A percentile compares a stretch with the other conserved stretches of the same genome.
Evolutionary conservation across 108 stramenopile genomes (phyloP).

Genomic region (Cyclotella baltica): DNA sequence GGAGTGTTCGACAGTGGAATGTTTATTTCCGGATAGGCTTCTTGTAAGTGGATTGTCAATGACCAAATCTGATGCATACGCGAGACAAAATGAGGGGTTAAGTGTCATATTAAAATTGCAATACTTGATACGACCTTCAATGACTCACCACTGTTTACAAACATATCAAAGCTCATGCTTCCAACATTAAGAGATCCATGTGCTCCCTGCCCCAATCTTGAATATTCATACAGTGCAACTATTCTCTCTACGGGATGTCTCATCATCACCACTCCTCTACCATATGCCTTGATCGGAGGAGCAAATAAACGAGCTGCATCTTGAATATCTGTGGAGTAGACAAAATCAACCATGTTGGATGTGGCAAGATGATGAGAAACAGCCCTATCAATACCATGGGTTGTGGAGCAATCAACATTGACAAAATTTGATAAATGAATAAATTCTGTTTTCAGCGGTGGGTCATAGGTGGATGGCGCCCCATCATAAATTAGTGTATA

Average conservation of each 20-base stretch:
- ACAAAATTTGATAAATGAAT: slow-evolving; percentile 19
- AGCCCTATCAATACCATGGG: slow-evolving; percentile 31
- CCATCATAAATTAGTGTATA: background rate
- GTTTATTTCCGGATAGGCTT: slow-evolving; percentile 28
- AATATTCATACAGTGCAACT: slow-evolving; percentile 32
- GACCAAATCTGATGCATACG: slow-evolving; percentile 32
- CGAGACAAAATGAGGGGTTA: background rate
- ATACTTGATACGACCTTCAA: background rate
- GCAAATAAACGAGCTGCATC: slow-evolving; percentile 39
- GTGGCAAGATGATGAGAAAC: slow-evolving; percentile 27
- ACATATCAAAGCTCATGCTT: slow-evolving; percentile 31
- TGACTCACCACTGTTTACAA: slow-evolving; percentile 31
- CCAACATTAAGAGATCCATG: background rate
- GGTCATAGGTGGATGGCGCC: slow-evolving; percentile 18
- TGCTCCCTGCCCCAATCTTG: background rate
- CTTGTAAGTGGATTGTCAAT: slow-evolving; percentile 51
- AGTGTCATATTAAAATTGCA: background rate
- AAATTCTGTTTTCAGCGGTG: slow-evolving; percentile 24
- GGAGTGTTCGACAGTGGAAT: slow-evolving; percentile 6
- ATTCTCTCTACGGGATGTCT: slow-evolving; percentile 35
- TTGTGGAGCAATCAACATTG: slow-evolving; percentile 40
- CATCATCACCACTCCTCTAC: slow-evolving; percentile 34
- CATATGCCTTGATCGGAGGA: slow-evolving; percentile 26
- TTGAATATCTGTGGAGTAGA: slow-evolving; percentile 22
- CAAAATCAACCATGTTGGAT: slow-evolving; percentile 23